Conservation (phyloP, 169 alveolate species). For the Cryptosporidium tyzzeri region DNA sequence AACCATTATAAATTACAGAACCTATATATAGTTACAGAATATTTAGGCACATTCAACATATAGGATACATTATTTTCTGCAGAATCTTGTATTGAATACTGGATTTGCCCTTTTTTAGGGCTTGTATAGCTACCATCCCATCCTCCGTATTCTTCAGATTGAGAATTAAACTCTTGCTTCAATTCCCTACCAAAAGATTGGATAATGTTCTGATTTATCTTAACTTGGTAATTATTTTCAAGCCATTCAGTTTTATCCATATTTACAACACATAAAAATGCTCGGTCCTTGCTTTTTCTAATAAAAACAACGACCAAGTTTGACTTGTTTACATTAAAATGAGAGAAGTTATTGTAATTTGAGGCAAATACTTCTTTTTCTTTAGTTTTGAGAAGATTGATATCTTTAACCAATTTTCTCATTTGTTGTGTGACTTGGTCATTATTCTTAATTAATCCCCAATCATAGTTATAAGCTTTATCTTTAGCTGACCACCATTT, state of each 20-base stretch:
- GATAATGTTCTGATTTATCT: background rate
- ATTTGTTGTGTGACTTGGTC: constrained; percentile 74
- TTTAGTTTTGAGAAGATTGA: constrained; percentile 6
- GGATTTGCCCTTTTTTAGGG: constrained; percentile 3
- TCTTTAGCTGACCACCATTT: constrained; percentile 79
- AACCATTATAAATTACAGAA: background rate
- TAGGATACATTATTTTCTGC: background rate
- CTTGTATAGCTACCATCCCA: constrained; percentile 77
- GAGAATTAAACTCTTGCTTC: constrained; percentile 73
- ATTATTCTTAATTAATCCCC: constrained; percentile 67
- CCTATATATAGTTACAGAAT: constrained; percentile 73
- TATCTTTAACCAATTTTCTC: constrained; percentile 69
- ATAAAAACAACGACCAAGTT: constrained; percentile 8
- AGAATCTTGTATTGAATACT: background rate
- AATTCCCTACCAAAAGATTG: constrained; percentile 19
- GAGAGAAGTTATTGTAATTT: constrained; percentile 10
- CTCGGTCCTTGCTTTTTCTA: constrained; percentile 11
- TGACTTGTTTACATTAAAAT: constrained; percentile 19
- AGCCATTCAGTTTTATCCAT: constrained; percentile 74
- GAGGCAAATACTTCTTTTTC: constrained; percentile 42
- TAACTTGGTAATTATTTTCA: constrained; percentile 37
- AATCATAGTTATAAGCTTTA: constrained; percentile 30
- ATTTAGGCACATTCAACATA: constrained; percentile 75
- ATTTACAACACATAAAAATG: constrained; percentile 72
- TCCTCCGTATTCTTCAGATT: constrained; percentile 76